Evolutionary conservation across 2,329 filamentous ascomycete species (phyloP), one percentile per base, ranked within the genome.

Genomic region (Tolypocladium cylindrosporum): DNA sequence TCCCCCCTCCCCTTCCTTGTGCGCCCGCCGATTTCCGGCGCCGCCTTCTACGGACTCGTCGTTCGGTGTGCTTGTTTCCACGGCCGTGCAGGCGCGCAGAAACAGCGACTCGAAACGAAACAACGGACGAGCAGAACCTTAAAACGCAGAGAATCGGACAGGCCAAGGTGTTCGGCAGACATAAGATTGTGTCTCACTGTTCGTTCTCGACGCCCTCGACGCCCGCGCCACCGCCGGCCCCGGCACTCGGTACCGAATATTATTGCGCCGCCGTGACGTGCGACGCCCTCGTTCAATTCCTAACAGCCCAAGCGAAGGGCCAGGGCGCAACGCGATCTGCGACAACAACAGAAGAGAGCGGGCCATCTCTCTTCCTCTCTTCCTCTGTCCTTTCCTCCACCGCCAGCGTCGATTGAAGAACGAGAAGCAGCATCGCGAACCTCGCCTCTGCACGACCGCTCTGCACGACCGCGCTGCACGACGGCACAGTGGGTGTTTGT

Each of bases 271-370:
- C 42, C 27, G 31, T 41, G 51, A 54, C 56, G 56, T 31, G 48
- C 31, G 50, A 54, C 50, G 50, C 27, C 51, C 51, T 41, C 56
- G 51, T 48, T 50, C 41, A 55, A 57, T 57, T 57, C 56, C 56
- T 39, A 5, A 16, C 50, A 4, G 27, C 41, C 24, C 16, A 55
- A 13, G 27, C 21, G 19, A 55, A 31, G 41, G 40, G 41, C n/a
- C 34, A 31, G 42, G 54, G 40, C 34, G 24, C 54, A 10, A 48
- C 54, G 54, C 54, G 31, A 48, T 39, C 54, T 54, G 56, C 52
- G 51, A 57, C 56, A 57, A 54, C 56, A 57, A 55, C 56, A 57
- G 11, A n/a, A 11, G 48, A 52, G 48, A 42, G 54, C 27, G 13
- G 16, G 40, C n/a, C 27, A n/a, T 48, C 24, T 36, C 39, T 21